These are phyloP conservation scores for Bacidia rubella DNA, from an alignment of 495 filamentous ascomycete species.

Conservation along the genomic window DNA sequence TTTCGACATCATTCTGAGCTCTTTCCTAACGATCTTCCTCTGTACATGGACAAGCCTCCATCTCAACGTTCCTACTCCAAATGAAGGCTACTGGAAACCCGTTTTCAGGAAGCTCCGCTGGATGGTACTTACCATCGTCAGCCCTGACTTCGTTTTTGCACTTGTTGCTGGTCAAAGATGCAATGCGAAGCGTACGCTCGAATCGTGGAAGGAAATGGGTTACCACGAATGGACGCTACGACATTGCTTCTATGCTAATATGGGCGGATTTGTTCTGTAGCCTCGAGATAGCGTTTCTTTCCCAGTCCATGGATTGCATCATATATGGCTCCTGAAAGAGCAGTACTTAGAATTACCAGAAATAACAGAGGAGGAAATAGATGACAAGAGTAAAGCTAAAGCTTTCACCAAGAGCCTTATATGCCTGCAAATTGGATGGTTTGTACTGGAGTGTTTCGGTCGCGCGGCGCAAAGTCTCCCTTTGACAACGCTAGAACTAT, in stretches of 20 bases:
- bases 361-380: constrained; percentile 18
- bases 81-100: constrained; percentile 7
- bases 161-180: constrained; percentile 13
- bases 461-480: constrained; percentile 13
- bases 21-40: constrained; percentile 16
- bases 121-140: constrained; percentile 15
- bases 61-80: constrained; percentile 17
- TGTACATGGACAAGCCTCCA: constrained; percentile 17
- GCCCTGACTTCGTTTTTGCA: constrained; percentile 16
- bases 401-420: constrained; percentile 21
- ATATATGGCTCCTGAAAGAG: constrained; percentile 14
- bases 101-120: constrained; percentile 12
- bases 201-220: constrained; percentile 3
- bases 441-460: constrained; percentile 22
- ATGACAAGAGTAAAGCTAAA: constrained; percentile 25
- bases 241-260: constrained; percentile 25
- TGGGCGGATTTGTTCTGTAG: constrained; percentile 24
- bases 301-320: constrained; percentile 17
- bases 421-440: constrained; percentile 23
- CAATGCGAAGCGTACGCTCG: constrained; percentile 7
- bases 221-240: constrained; percentile 19
- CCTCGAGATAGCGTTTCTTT: constrained; percentile 7
- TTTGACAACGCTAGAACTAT: constrained; percentile 24
- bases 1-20: constrained; percentile 13
- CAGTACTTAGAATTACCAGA: constrained; percentile 14